These are phyloP conservation scores for Daucus carota DNA, from an alignment of 129 eudicot species.

Conservation along the genomic window DH1_v3.0 NC_030383.2:7856501-7857000, in stretches of 20 bases:
- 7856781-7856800: background rate
- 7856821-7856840: background rate
- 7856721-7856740: background rate
- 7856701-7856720: no score
- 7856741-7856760: background rate
- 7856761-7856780: background rate
- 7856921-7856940: background rate
- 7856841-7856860: background rate
- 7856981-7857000: background rate
- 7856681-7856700: no score
- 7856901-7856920: background rate
- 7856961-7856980: background rate
- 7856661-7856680: no score
- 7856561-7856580: no score
- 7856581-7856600: no score
- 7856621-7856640: no score
- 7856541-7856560: no score
- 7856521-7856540: no score
- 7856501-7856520: no score
- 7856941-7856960: background rate
- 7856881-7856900: background rate
- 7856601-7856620: no score
- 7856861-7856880: background rate
- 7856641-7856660: no score
- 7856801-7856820: background rate